Conservation (phyloP, 306 rosid genomes). For the Geum urbanum region DNA sequence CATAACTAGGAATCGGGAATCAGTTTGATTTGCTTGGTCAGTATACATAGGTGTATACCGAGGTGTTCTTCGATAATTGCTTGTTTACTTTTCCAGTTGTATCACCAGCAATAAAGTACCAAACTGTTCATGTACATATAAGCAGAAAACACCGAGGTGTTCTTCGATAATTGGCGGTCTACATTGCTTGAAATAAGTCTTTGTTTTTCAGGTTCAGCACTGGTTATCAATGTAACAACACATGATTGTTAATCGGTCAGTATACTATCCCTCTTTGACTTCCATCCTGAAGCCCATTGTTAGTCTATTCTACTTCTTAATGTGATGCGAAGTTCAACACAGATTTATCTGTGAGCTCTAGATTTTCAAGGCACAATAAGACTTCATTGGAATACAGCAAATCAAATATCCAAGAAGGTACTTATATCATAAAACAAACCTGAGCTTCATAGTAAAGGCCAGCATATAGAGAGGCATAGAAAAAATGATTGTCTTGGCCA, state of each 20-base stretch:
- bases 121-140: too few relatives aligned
- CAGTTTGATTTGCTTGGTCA: too few relatives aligned
- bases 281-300: background rate
- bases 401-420: background rate
- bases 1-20: too few relatives aligned
- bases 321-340: background rate
- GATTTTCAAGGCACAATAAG: background rate
- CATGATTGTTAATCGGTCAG: background rate
- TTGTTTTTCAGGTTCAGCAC: too few relatives aligned
- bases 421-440: constrained; percentile 43
- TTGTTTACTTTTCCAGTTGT: too few relatives aligned
- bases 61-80: too few relatives aligned
- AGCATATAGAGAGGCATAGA: constrained; percentile 77
- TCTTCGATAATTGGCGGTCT: too few relatives aligned
- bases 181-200: too few relatives aligned
- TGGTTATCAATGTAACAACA: background rate
- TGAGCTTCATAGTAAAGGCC: constrained; percentile 81
- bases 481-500: constrained; percentile 53
- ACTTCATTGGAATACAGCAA: background rate
- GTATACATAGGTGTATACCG: too few relatives aligned
- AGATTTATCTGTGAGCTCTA: background rate
- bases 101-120: too few relatives aligned
- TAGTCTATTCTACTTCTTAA: background rate
- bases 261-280: background rate
- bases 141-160: too few relatives aligned